phyloP scores from a whole-genome alignment of 2,329 filamentous ascomycete species.

The Ascochyta fabae region DNA sequence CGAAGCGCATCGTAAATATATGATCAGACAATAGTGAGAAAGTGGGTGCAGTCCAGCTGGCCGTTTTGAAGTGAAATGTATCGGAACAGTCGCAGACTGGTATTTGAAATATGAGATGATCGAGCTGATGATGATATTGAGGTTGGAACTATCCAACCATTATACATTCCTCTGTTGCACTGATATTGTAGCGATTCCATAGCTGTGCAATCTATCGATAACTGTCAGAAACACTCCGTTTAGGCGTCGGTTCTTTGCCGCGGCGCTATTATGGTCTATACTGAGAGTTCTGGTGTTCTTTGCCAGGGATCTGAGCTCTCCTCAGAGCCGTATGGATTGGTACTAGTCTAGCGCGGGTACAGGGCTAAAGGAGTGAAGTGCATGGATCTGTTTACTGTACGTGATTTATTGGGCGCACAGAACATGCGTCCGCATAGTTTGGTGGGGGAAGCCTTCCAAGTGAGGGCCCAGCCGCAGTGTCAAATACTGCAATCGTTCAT shows the following conservation, averaged over 20 bases:
- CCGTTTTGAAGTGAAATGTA: neutral
- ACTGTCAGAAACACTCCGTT: neutral
- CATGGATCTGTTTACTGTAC: neutral
- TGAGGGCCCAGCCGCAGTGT: neutral
- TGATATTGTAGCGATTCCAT: neutral
- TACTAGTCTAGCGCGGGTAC: neutral
- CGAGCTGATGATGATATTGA: constrained; percentile 1
- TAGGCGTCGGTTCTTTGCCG: too few relatives aligned
- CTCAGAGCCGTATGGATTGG: too few relatives aligned
- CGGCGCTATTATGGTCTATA: neutral
- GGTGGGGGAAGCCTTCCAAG: neutral
- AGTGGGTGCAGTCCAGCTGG: neutral
- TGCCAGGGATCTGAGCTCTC: too few relatives aligned
- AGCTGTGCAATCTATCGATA: neutral
- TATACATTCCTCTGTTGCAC: neutral
- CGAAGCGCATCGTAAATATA: constrained; percentile 1
- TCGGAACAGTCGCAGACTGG: neutral
- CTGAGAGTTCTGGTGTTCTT: neutral
- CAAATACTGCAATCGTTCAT: constrained; percentile 10
- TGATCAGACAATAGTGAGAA: neutral
- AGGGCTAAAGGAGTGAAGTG: neutral
- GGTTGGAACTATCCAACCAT: neutral
- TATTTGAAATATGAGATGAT: neutral
- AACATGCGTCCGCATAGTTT: neutral
- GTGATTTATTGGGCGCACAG: neutral